Conservation (phyloP, 2,329 filamentous ascomycete species). For the Alternaria atra region DNA sequence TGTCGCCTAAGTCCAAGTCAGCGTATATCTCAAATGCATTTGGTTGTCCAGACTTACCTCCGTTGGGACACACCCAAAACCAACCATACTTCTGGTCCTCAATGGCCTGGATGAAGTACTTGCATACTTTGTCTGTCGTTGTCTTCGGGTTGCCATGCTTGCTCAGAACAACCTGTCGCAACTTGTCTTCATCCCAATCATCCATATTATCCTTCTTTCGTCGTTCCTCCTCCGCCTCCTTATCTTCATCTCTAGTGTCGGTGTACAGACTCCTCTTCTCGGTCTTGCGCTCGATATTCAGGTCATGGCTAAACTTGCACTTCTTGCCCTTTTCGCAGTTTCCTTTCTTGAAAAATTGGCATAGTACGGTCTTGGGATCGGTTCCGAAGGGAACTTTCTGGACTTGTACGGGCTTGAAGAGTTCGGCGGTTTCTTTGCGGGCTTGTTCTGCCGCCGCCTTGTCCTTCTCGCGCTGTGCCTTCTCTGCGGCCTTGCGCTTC, state of each 20-base stretch:
- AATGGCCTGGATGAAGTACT: slow-evolving; percentile 95
- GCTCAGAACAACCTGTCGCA: slow-evolving; percentile 86
- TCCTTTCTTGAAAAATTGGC: slow-evolving; percentile 96
- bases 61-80: slow-evolving; percentile 99
- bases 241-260: slow-evolving; percentile 78
- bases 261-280: slow-evolving; percentile 93
- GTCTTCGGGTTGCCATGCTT: slow-evolving; percentile 98
- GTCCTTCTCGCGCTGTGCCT: slow-evolving; percentile 76
- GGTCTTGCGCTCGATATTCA: slow-evolving; percentile 86
- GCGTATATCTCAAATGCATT: neutral
- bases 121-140: slow-evolving; percentile 98
- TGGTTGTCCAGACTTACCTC: slow-evolving; percentile 55
- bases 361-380: slow-evolving; percentile 96
- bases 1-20: slow-evolving; percentile 65
- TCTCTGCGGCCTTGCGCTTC: slow-evolving; percentile 78
- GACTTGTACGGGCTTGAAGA: slow-evolving; percentile 92
- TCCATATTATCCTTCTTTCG: slow-evolving; percentile 94
- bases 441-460: slow-evolving; percentile 91
- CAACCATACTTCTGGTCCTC: slow-evolving; percentile 99
- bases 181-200: slow-evolving; percentile 97
- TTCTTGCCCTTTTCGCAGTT: slow-evolving; percentile 92
- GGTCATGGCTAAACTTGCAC: slow-evolving; percentile 97
- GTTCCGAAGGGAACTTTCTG: slow-evolving; percentile 98
- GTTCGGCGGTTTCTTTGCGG: slow-evolving; percentile 77
- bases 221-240: slow-evolving; percentile 73